Conservation (phyloP, 2,329 filamentous ascomycete genomes). For the Ceratocystis colombiana region DNA sequence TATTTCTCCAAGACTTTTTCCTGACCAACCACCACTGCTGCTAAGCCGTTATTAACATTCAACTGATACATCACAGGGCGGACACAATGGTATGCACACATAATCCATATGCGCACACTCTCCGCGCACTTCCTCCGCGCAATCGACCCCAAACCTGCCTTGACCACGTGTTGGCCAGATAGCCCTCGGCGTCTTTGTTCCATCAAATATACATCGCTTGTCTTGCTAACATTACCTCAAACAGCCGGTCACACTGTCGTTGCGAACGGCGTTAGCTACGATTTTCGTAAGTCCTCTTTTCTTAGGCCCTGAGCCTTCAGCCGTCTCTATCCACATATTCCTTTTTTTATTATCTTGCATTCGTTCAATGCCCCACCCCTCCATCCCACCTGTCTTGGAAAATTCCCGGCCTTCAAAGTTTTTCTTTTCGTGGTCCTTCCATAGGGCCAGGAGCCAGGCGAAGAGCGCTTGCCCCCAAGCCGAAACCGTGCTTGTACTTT, state of each 20-base stretch:
- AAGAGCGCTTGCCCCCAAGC: background rate
- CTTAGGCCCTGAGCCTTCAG: conserved; percentile 46
- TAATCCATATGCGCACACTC: too few species aligned
- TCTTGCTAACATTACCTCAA: conserved; percentile 25
- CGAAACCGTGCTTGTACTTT: background rate
- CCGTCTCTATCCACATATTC: background rate
- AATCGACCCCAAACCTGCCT: conserved; percentile 2
- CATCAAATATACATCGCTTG: background rate
- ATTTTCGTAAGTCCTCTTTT: conserved; percentile 31
- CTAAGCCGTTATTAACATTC: background rate
- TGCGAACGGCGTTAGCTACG: conserved; percentile 27
- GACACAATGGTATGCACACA: conserved; percentile 23
- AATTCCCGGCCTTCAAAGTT: background rate
- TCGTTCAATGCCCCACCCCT: background rate
- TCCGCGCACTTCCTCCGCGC: background rate
- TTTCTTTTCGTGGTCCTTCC: background rate
- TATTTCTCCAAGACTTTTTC: background rate
- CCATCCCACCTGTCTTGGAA: background rate
- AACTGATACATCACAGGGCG: conserved; percentile 20
- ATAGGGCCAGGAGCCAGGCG: too few species aligned
- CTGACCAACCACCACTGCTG: background rate
- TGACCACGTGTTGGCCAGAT: conserved; percentile 2
- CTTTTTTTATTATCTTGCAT: background rate
- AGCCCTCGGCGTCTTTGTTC: background rate
- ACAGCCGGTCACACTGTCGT: conserved; percentile 25